Base-by-base conservation (phyloP, 2,329 filamentous ascomycete genomes). In the Aphanocladium album region DNA sequence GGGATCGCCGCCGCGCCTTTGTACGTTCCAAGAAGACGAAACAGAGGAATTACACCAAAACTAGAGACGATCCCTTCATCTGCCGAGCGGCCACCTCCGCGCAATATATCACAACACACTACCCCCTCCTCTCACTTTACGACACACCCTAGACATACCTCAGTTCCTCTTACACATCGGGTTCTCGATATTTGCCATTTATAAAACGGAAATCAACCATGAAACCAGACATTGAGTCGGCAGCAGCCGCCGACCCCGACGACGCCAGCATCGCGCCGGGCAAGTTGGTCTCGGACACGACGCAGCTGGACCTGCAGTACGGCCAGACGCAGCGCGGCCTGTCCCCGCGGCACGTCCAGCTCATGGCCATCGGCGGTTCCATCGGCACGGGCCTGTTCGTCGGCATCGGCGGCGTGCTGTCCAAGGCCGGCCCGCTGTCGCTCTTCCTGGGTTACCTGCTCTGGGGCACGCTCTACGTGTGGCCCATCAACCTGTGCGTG, bases 341-440 rank as follows among this genome's bases (percentile, higher is more conserved):
- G 33, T 69, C 69, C 17, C 71, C 76, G 27, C 76, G 77, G 17
- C 77, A 79, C 62, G 78, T 80, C 23, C 78, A 80, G 64, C 76
- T 80, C 60, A 80, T 80, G 76, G 77, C 77, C 43, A 78, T 80
- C 17, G 78, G 76, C 45, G 78, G 78, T 52, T 76, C 76, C 39
- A 80, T 79, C 58, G 77, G 77, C 21, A 77, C 74, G 19, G 77
- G 77, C 60, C 74, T 79, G 41, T 79, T 76, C 66, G 74, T 78
- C 65, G 77, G 77, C 61, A 78, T 78, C 58, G 77, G 77, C 62
- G 70, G 75, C 60, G 74, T 76, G 17, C 70, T 79, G 17, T 71
- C 73, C 62, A 69, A 73, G 46, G 73, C 77, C 47, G 77, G 77
- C 27, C 77, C 77, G 8, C 69, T 79, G 54, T 77, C 76, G 9